Evolutionary conservation across 2,329 filamentous ascomycete genomes (phyloP).

Genomic region (Paecilomyces formosus): DNA sequence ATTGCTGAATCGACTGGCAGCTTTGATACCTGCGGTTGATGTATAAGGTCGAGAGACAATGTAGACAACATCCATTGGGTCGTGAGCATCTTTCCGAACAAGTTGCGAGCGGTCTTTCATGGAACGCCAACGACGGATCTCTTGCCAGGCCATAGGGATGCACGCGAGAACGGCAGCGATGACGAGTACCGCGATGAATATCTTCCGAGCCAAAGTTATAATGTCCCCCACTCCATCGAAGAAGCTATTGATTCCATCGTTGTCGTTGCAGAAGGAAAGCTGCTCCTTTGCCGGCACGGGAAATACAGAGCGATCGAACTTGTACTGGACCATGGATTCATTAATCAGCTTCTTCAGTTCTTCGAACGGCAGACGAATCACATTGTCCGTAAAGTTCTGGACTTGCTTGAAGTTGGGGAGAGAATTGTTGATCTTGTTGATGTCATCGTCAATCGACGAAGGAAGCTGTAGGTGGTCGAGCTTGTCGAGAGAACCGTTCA

Average conservation of each 20-base stretch:
- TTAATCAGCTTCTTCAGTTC: constrained; percentile 68
- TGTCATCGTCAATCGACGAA: constrained; percentile 57
- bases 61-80: constrained; percentile 83
- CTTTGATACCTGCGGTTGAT: constrained; percentile 61
- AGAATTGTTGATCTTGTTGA: constrained; percentile 66
- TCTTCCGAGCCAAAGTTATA: constrained; percentile 60
- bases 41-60: constrained; percentile 76
- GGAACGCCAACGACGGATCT: constrained; percentile 67
- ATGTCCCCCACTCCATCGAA: constrained; percentile 65
- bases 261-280: constrained; percentile 81
- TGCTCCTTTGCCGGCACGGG: constrained; percentile 76
- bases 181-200: constrained; percentile 68
- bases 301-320: constrained; percentile 70
- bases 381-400: constrained; percentile 68
- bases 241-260: constrained; percentile 73
- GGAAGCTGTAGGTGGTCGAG: constrained; percentile 66
- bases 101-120: constrained; percentile 64
- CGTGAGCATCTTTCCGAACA: constrained; percentile 58
- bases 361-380: constrained; percentile 73
- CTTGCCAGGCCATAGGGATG: constrained; percentile 70
- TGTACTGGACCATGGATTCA: constrained; percentile 62
- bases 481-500: constrained; percentile 56
- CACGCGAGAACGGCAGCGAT: constrained; percentile 66
- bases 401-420: constrained; percentile 80
- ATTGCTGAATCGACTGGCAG: constrained; percentile 57